Conservation (phyloP, 2,329 filamentous ascomycete species). For the Colletotrichum sp. region DNA sequence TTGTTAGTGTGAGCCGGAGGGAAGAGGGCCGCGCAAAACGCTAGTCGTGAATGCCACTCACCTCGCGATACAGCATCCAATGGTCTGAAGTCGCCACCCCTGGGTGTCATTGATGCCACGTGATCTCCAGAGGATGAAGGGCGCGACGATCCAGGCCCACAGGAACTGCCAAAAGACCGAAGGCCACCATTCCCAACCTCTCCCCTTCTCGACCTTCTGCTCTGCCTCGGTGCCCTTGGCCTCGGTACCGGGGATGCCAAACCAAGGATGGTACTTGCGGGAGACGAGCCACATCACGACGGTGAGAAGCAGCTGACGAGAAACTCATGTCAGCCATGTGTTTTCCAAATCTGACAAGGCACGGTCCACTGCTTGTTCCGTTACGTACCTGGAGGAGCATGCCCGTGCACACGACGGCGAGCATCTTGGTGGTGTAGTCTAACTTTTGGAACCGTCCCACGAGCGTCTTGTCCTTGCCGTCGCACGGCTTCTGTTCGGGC, state of each 20-base stretch:
- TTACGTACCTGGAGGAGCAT: slow-evolving; percentile 60
- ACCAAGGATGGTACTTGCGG: slow-evolving; percentile 67
- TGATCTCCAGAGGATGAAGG: slow-evolving; percentile 65
- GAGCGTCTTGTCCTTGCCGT: slow-evolving; percentile 28
- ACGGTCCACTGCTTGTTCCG: not conserved
- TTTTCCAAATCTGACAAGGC: not conserved
- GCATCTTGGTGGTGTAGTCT: slow-evolving; percentile 53
- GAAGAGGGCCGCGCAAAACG: not conserved
- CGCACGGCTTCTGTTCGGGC: slow-evolving; percentile 16
- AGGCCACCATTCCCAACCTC: slow-evolving; percentile 73
- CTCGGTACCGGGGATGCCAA: slow-evolving; percentile 66
- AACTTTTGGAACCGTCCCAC: slow-evolving; percentile 41
- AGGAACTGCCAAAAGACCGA: slow-evolving; percentile 69
- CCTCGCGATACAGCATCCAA: slow-evolving; percentile 53
- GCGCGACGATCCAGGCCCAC: slow-evolving; percentile 68
- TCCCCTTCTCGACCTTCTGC: slow-evolving; percentile 46
- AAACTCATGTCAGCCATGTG: slow-evolving; percentile 20
- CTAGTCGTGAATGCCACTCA: slow-evolving; percentile 29
- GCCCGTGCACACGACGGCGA: slow-evolving; percentile 55
- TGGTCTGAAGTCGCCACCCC: slow-evolving; percentile 70
- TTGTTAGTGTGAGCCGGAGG: not conserved
- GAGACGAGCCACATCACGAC: slow-evolving; percentile 68
- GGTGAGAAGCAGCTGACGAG: slow-evolving; percentile 58
- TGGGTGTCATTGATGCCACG: slow-evolving; percentile 68
- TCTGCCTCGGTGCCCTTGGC: slow-evolving; percentile 60